Percentiles rank a stretch among this genome's conserved stretches.
Evolutionary conservation across 495 filamentous ascomycete species (phyloP).

Genomic region (Endocarpon pusillum): DNA sequence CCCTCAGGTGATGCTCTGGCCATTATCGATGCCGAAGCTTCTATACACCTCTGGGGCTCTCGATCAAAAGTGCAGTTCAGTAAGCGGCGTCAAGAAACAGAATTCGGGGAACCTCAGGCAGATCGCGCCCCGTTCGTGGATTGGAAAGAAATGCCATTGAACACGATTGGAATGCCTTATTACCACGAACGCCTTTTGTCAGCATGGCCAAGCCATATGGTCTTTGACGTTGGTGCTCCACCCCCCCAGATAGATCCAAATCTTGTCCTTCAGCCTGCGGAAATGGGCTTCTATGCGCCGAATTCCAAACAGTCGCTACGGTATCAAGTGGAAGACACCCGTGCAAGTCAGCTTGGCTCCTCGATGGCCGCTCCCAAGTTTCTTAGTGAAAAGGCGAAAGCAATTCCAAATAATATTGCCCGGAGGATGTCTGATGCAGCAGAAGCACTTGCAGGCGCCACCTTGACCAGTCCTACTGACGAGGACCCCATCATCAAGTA

Average conservation of each 20-base stretch:
- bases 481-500: slow-evolving; percentile 72
- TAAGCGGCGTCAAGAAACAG: slow-evolving; percentile 61
- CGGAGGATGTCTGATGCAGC: slow-evolving; percentile 43
- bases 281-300: slow-evolving; percentile 55
- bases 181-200: slow-evolving; percentile 79
- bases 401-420: slow-evolving; percentile 36
- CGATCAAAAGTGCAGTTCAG: slow-evolving; percentile 78
- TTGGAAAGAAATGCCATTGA: slow-evolving; percentile 69
- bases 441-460: slow-evolving; percentile 40
- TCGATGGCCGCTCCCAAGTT: slow-evolving; percentile 62
- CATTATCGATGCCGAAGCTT: slow-evolving; percentile 59
- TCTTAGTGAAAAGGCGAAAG: slow-evolving; percentile 75
- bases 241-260: slow-evolving; percentile 61
- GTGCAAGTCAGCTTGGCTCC: slow-evolving; percentile 22
- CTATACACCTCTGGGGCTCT: slow-evolving; percentile 82
- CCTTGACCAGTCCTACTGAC: slow-evolving; percentile 41
- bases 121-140: slow-evolving; percentile 34
- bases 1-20: slow-evolving; percentile 80
- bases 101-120: slow-evolving; percentile 49
- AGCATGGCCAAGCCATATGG: slow-evolving; percentile 68
- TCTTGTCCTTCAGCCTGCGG: slow-evolving; percentile 48
- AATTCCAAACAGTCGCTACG: slow-evolving; percentile 57
- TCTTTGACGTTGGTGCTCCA: slow-evolving; percentile 70
- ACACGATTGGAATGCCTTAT: slow-evolving; percentile 76
- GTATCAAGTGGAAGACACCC: slow-evolving; percentile 71